Conservation (phyloP, 352 stramenopile species). For the Blastocystis sp. region DNA sequence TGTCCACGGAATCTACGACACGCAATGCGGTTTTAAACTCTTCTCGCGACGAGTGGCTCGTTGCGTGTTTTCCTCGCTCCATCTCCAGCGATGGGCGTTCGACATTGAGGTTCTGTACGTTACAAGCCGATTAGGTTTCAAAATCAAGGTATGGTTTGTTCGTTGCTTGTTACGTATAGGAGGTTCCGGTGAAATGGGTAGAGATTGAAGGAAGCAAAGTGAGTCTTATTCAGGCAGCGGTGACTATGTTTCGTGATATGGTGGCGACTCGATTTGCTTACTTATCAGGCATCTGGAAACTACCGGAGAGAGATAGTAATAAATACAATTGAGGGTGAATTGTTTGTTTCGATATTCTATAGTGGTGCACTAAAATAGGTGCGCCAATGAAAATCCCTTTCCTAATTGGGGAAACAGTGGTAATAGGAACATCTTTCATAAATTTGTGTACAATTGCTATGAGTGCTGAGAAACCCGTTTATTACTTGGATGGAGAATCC, state of each 20-base stretch:
- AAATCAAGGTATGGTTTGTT: not conserved
- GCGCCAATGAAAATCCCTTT: not conserved
- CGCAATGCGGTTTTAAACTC: constrained; percentile 87
- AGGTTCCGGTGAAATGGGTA: constrained; percentile 82
- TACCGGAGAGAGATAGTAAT: not conserved
- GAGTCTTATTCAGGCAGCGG: constrained; percentile 75
- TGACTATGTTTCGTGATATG: constrained; percentile 84
- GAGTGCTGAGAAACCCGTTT: constrained; percentile 49
- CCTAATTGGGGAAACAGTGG: not conserved
- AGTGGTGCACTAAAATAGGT: not conserved
- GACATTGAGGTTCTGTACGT: constrained; percentile 85
- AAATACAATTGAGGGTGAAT: not conserved
- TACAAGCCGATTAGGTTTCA: constrained; percentile 65
- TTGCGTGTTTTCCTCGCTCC: constrained; percentile 79
- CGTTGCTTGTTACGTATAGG: constrained; percentile 66
- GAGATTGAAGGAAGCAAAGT: constrained; percentile 82
- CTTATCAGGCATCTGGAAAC: constrained; percentile 76
- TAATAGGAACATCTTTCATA: not conserved
- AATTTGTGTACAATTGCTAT: not conserved
- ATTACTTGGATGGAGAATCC: constrained; percentile 57
- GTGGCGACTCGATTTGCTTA: constrained; percentile 81
- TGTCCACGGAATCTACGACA: constrained; percentile 79
- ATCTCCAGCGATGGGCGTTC: constrained; percentile 86
- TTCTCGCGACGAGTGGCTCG: constrained; percentile 77
- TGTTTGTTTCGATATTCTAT: not conserved